phyloP scores from a whole-genome alignment of 345 rosid genomes.

The Anacardium occidentale region DNA sequence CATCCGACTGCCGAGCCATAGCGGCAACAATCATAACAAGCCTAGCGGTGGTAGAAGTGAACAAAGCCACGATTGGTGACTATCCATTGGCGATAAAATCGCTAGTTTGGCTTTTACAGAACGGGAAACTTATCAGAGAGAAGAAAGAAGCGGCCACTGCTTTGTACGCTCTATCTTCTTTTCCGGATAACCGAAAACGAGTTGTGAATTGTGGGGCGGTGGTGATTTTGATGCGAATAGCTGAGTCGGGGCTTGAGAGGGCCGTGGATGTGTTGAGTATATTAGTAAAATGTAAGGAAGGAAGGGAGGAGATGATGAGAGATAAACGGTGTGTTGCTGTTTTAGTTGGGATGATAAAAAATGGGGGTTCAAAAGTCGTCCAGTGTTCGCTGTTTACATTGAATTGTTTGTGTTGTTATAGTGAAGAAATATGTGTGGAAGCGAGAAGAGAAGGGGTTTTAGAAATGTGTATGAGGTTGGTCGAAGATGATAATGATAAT shows the following conservation, averaged over 20 bases:
- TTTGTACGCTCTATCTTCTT: conserved; percentile 74
- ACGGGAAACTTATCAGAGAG: conserved; percentile 61
- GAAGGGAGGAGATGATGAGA: conserved; percentile 70
- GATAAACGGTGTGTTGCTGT: conserved; percentile 51
- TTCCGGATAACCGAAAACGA: conserved; percentile 66
- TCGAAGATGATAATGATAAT: conserved; percentile 75
- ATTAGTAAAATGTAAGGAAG: conserved; percentile 83
- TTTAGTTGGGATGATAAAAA: conserved; percentile 55
- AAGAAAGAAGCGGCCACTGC: conserved; percentile 90
- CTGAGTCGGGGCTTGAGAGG: conserved; percentile 71
- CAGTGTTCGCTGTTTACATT: conserved; percentile 71
- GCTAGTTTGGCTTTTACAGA: conserved; percentile 50
- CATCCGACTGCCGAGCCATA: conserved; percentile 64
- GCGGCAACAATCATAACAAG: conserved; percentile 89
- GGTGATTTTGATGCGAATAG: conserved; percentile 51
- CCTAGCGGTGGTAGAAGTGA: conserved; percentile 88
- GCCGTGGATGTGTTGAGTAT: conserved; percentile 84
- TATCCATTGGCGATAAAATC: conserved; percentile 65
- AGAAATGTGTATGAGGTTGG: conserved; percentile 58
- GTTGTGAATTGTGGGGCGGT: conserved; percentile 74
- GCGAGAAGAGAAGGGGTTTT: conserved; percentile 55
- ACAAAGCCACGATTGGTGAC: conserved; percentile 87
- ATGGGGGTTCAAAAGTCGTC: conserved; percentile 63
- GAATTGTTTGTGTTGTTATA: conserved; percentile 57
- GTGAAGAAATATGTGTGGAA: conserved; percentile 41